Evolutionary conservation across 140 eudicot species (phyloP), one percentile per base, ranked within the genome.

Genomic region (Ambrosia hybrid): DNA sequence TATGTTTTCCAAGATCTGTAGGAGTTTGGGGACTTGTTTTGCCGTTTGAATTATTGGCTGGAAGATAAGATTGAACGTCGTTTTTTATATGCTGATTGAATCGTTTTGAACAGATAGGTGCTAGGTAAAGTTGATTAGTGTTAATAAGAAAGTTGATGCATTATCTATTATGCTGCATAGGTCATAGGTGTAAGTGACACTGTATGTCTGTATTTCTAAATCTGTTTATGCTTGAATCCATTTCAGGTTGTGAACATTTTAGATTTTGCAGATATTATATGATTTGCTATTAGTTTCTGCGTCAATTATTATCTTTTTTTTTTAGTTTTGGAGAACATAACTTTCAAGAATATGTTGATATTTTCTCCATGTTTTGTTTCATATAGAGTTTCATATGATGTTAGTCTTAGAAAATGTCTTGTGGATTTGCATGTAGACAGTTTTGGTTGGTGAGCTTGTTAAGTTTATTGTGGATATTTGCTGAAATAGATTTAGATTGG

Each of bases 181-280:
- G 26, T 21, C 49, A 34, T 59, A 48, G 45, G 76, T 48, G 52
- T 73, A 15, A 36, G 39, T 15, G 65, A 71, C 39, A 36, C 64
- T 17, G 63, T 57, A 9, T 57, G 7, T 56, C 9, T 16, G 57
- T 65, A 66, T 75, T 41, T 9, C 26, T 53, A 75, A 38, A 8
- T 7, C 21, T 55, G 66, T 55, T 67, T 30, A 43, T 75, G 17
- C 61, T 75, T 48, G 16, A 57, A 30, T 43, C 51, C 15, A 57
- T 36, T n/a, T 11, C 38, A 49, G 15, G 11, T 48, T 68, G 36
- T 62, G 30, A 58, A 58, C 62, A 36, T 17, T 33, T 76, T 64
- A 67, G 34, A 37, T 64, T 56, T 74, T 52, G 1, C n/a, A 71
- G 43, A 63, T 51, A 12, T 73, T 48, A 14, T 46, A 60, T 70